Percentiles rank a stretch among this genome's conserved stretches.
Evolutionary conservation across 345 rosid species (phyloP).

Genomic region (Lepidium didymum): DNA sequence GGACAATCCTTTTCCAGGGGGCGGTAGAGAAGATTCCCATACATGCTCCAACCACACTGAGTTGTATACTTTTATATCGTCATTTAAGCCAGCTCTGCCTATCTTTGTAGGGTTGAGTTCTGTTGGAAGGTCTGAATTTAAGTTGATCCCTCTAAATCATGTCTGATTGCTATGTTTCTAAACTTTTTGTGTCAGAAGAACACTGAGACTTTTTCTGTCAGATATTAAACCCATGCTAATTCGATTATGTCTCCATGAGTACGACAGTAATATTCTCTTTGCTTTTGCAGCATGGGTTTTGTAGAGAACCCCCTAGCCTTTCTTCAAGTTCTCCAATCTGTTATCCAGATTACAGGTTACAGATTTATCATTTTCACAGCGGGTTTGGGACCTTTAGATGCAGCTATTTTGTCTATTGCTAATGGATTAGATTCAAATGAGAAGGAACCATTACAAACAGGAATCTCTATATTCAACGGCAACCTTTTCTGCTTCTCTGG

Average conservation of each 20-base stretch:
- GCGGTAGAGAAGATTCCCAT: slow-evolving; percentile 17
- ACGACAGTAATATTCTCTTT: background rate
- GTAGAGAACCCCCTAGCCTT: slow-evolving; percentile 46
- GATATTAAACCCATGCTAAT: background rate
- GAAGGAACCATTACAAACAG: slow-evolving; percentile 22
- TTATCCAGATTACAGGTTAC: slow-evolving; percentile 36
- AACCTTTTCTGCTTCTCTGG: slow-evolving; percentile 55
- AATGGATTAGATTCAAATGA: slow-evolving; percentile 14
- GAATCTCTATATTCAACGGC: slow-evolving; percentile 39
- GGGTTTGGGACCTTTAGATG: slow-evolving; percentile 47
- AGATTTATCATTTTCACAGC: slow-evolving; percentile 55
- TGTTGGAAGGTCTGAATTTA: slow-evolving; percentile 60
- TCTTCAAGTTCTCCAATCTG: slow-evolving; percentile 47
- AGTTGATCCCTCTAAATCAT: slow-evolving; percentile 11
- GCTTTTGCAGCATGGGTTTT: slow-evolving; percentile 57
- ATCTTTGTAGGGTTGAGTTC: slow-evolving; percentile 75
- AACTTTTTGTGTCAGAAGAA: background rate
- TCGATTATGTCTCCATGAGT: background rate
- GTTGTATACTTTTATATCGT: slow-evolving; percentile 44
- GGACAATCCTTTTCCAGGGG: slow-evolving; percentile 32
- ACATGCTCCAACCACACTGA: slow-evolving; percentile 57
- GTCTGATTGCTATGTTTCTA: slow-evolving; percentile 1
- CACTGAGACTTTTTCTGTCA: background rate
- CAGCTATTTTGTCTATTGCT: slow-evolving; percentile 34
- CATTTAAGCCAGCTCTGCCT: slow-evolving; percentile 36